Evolutionary conservation across 257 asterid genomes (phyloP).

Genomic region (Solanum habrochaites): DNA sequence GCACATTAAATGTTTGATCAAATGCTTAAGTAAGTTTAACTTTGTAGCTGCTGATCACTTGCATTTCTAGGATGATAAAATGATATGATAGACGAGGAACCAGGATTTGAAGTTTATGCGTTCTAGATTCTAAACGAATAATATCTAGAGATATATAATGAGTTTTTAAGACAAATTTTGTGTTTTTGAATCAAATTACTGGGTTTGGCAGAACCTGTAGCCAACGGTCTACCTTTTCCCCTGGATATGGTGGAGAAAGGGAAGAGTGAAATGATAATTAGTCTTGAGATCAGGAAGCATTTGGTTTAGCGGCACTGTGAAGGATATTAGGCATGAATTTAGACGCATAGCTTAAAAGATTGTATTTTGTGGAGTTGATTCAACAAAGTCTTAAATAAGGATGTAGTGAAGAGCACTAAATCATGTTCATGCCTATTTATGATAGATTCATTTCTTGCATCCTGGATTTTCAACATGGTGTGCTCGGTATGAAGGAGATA

Average conservation of each 20-base stretch:
- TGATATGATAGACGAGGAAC: background rate
- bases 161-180: background rate
- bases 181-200: background rate
- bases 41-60: background rate
- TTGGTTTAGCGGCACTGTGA: background rate
- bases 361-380: background rate
- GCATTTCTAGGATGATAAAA: background rate
- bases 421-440: background rate
- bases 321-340: background rate
- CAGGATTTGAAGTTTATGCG: background rate
- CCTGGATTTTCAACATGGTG: background rate
- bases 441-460: background rate
- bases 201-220: background rate
- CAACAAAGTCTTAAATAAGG: background rate
- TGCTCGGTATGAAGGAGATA: background rate
- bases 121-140: background rate
- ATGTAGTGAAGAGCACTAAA: background rate
- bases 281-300: background rate
- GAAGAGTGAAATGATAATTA: background rate
- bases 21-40: conserved; percentile 3
- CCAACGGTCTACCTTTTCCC: background rate
- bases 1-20: conserved; percentile 14
- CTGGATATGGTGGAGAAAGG: background rate
- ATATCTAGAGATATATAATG: background rate
- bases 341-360: background rate